phyloP scores from a whole-genome alignment of 805 yeast species.

The Metschnikowia gruessii region DNA sequence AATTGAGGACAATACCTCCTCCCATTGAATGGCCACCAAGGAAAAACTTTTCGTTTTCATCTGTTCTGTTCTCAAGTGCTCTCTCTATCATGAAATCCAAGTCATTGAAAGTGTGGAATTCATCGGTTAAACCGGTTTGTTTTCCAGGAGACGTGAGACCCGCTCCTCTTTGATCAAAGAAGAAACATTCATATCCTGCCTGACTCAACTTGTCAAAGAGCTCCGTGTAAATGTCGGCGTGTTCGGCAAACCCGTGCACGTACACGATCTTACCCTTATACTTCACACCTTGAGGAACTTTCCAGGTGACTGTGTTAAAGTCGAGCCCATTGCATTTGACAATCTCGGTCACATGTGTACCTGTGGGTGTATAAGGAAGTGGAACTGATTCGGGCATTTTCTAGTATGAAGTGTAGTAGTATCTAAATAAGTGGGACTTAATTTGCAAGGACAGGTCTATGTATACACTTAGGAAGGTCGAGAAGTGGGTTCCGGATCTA shows the following conservation, averaged over 20 bases:
- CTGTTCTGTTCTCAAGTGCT: constrained; percentile 35
- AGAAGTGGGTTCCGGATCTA: not conserved
- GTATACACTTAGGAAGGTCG: not conserved
- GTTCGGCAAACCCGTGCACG: constrained; percentile 74
- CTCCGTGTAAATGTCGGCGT: constrained; percentile 45
- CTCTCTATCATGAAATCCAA: constrained; percentile 54
- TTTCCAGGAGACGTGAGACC: constrained; percentile 52
- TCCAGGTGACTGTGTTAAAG: constrained; percentile 42
- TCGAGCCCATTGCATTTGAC: constrained; percentile 31
- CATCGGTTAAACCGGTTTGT: constrained; percentile 55
- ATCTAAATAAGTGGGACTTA: not conserved
- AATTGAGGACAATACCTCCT: constrained; percentile 66
- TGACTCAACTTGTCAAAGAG: constrained; percentile 51
- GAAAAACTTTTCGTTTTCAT: constrained; percentile 39
- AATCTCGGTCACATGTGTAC: constrained; percentile 22
- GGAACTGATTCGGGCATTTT: constrained; percentile 4
- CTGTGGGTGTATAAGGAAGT: constrained; percentile 36
- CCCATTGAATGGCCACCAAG: constrained; percentile 81
- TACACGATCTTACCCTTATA: constrained; percentile 54
- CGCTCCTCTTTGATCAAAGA: constrained; percentile 58
- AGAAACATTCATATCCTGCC: constrained; percentile 61
- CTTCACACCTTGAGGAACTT: constrained; percentile 31
- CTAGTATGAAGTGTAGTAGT: not conserved
- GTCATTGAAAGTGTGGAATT: constrained; percentile 54
- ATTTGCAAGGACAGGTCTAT: too few species aligned